A percentile compares a stretch with the other conserved stretches of the same genome.
These are phyloP conservation scores for Acacia confusa DNA, from an alignment of 306 rosid species.

Conservation along the genomic window DNA sequence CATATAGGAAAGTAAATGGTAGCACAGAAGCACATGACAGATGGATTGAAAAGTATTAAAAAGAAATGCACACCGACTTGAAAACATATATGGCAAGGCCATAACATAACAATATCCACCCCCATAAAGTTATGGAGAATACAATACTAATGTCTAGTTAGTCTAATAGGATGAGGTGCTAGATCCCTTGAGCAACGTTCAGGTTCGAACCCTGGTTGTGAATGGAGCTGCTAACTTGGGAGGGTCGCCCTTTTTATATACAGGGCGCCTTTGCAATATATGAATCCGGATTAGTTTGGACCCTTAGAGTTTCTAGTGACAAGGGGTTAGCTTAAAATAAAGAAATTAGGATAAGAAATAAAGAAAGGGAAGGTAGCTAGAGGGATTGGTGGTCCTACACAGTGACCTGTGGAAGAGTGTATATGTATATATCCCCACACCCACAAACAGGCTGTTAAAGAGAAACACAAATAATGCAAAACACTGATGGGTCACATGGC, in stretches of 20 bases:
- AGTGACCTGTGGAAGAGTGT: neutral
- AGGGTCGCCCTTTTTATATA: no score
- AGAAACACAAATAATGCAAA: slow-evolving; percentile 64
- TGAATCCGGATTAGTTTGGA: no score
- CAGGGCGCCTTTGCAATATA: no score
- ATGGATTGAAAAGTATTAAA: slow-evolving; percentile 48
- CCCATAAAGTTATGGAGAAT: slow-evolving; percentile 34
- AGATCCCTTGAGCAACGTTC: no score
- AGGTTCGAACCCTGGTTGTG: no score
- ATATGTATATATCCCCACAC: slow-evolving; percentile 18
- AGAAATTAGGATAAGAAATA: slow-evolving; percentile 29
- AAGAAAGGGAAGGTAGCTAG: neutral
- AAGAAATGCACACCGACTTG: slow-evolving; percentile 47
- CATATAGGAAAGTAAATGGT: neutral
- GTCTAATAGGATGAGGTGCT: no score
- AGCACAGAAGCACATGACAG: slow-evolving; percentile 49
- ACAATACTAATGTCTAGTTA: neutral
- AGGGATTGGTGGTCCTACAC: slow-evolving; percentile 50
- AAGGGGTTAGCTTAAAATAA: no score
- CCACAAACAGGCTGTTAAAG: slow-evolving; percentile 75
- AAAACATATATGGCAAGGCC: slow-evolving; percentile 31
- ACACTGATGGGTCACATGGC: slow-evolving; percentile 73
- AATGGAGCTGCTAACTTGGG: no score
- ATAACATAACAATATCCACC: slow-evolving; percentile 26
- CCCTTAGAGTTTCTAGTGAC: no score